phyloP scores from a whole-genome alignment of 495 filamentous ascomycete species.

The Hypoxylon trugodes region DNA sequence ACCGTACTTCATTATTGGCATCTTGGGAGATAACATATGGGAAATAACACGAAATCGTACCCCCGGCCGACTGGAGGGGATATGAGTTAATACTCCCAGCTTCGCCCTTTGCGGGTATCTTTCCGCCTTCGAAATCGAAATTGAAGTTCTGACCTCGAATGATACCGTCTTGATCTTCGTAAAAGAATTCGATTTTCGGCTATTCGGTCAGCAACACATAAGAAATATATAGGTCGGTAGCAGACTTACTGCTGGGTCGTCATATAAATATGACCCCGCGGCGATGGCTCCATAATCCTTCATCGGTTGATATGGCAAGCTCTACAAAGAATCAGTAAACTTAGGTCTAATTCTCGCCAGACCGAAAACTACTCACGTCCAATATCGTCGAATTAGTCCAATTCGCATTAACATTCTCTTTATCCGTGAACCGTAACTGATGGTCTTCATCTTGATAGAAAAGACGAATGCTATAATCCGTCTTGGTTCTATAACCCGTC shows the following conservation, averaged over 20 bases:
- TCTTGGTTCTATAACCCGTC: constrained; percentile 21
- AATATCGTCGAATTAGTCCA: no score
- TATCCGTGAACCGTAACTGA: constrained; percentile 25
- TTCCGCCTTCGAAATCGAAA: constrained; percentile 28
- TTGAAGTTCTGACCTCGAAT: constrained; percentile 35
- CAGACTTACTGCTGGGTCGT: constrained; percentile 20
- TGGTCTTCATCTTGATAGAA: constrained; percentile 27
- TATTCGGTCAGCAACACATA: constrained; percentile 7
- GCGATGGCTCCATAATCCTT: constrained; percentile 22
- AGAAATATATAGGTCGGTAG: background rate
- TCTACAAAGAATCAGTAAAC: constrained; percentile 10
- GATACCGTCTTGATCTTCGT: constrained; percentile 30
- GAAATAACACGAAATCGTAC: constrained; percentile 21
- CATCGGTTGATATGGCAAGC: constrained; percentile 22
- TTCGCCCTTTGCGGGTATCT: constrained; percentile 24
- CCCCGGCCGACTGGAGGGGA: constrained; percentile 21
- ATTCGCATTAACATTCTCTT: constrained; percentile 12
- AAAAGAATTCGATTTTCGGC: constrained; percentile 37
- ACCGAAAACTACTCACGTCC: no score
- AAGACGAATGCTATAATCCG: constrained; percentile 29
- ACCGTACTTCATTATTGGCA: constrained; percentile 19
- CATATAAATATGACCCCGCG: constrained; percentile 21
- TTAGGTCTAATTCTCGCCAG: constrained; percentile 15
- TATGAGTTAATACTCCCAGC: constrained; percentile 28
- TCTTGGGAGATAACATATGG: constrained; percentile 33